Percentiles rank a stretch among this genome's conserved stretches.
Conservation (phyloP, 2,329 filamentous ascomycete genomes). For the Fusarium nisikadoi region DNA sequence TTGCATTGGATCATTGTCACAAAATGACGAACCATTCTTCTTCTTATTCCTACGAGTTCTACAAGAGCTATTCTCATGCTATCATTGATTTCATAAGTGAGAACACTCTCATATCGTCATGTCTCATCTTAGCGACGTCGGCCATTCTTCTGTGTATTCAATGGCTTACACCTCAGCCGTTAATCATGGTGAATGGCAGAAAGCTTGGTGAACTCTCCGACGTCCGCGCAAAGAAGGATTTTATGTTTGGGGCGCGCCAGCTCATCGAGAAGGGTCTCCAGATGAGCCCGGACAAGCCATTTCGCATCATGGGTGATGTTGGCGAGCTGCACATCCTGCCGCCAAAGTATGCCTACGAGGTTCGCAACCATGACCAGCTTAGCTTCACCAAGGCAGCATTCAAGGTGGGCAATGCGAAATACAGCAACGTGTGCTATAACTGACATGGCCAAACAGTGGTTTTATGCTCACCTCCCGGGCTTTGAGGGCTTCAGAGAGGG, state of each 20-base stretch:
- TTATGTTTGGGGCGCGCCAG: background rate
- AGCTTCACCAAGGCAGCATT: background rate
- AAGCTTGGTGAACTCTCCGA: background rate
- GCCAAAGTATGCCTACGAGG: background rate
- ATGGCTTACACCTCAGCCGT: background rate
- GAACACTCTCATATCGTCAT: background rate
- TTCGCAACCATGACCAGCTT: background rate
- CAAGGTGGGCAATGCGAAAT: background rate
- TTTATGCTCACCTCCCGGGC: background rate
- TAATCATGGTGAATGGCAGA: background rate
- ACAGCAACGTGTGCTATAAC: rapidly evolving
- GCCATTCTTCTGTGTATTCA: background rate
- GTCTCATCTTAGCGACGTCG: background rate
- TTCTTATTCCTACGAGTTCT: too few relatives aligned
- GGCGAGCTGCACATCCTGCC: background rate
- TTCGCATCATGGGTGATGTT: background rate
- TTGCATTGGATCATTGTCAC: rapidly evolving
- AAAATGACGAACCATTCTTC: background rate
- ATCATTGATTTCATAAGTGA: rapidly evolving
- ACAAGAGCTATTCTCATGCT: background rate
- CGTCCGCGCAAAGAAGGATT: background rate
- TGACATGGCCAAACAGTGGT: rapidly evolving
- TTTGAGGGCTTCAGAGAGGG: background rate
- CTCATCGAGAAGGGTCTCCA: background rate
- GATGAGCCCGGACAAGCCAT: background rate